Evolutionary conservation across 305 asterid species (phyloP).

Genomic region (Solanum hybrid): DNA sequence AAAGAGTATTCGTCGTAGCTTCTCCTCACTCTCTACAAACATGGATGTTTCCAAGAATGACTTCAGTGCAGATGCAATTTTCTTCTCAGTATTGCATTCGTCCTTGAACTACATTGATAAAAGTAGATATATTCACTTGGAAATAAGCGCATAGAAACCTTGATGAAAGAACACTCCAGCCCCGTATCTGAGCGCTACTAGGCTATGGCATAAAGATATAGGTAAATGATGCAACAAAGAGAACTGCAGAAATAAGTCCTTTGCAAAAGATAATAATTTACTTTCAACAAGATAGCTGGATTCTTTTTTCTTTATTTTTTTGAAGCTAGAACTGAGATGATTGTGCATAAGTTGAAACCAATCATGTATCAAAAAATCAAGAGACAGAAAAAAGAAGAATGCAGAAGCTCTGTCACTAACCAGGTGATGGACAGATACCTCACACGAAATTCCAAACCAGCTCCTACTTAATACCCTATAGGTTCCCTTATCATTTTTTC

Average conservation of each 20-base stretch:
- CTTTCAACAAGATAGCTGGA: neutral
- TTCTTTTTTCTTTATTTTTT: neutral
- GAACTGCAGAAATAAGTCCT: neutral
- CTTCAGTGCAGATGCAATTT: conserved; percentile 65
- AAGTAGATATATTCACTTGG: neutral
- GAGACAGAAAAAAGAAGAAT: neutral
- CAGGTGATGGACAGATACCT: neutral
- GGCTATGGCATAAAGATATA: neutral
- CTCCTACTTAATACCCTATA: neutral
- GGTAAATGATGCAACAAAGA: conserved; percentile 5
- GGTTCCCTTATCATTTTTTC: neutral
- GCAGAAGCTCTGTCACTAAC: neutral
- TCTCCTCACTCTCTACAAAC: conserved; percentile 61
- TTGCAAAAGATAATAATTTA: neutral
- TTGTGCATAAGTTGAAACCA: neutral
- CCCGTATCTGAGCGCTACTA: neutral
- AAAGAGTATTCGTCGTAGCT: conserved; percentile 55
- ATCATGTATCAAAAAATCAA: neutral
- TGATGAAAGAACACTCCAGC: neutral
- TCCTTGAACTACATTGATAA: conserved; percentile 68
- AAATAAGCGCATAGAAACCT: neutral
- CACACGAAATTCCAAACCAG: neutral
- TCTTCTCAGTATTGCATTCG: conserved; percentile 82
- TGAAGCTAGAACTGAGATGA: neutral
- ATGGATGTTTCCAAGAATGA: conserved; percentile 51